These are phyloP conservation scores for Parascedosporium putredinis DNA, from an alignment of 2,329 filamentous ascomycete genomes.

Conservation along the genomic window DNA sequence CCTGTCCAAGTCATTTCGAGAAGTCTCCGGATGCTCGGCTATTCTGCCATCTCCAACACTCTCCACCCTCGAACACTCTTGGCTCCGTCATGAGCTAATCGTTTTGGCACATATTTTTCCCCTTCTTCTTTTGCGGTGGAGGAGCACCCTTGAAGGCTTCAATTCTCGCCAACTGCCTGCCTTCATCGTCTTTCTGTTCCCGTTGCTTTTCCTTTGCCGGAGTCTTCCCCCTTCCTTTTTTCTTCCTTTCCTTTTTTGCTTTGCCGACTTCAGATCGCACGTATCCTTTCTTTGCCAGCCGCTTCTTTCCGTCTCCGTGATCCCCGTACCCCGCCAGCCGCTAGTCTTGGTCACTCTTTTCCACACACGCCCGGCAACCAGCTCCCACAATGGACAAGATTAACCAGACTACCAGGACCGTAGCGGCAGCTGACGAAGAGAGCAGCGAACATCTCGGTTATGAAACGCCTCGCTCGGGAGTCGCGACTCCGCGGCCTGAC, in stretches of 20 bases:
- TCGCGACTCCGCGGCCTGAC: constrained; percentile 89
- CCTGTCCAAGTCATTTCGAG: background rate
- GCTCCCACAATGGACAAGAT: constrained; percentile 30
- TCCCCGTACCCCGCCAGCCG: too few species aligned
- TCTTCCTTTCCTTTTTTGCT: constrained; percentile 11
- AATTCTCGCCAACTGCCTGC: constrained; percentile 9
- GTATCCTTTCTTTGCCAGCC: too few species aligned
- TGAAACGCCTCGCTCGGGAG: constrained; percentile 78
- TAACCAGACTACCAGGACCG: constrained; percentile 45
- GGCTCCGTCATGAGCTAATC: constrained; percentile 30
- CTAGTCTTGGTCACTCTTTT: too few species aligned
- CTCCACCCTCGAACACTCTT: constrained; percentile 21
- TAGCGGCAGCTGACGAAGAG: constrained; percentile 55
- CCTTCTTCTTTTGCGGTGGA: too few species aligned
- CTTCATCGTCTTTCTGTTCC: too few species aligned
- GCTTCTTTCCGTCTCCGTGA: background rate
- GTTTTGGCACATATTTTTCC: background rate
- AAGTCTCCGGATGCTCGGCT: constrained; percentile 8
- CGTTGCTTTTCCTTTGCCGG: too few species aligned
- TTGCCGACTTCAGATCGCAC: too few species aligned
- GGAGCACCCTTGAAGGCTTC: too few species aligned
- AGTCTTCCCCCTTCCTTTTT: too few species aligned
- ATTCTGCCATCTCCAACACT: constrained; percentile 11
- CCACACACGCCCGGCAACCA: background rate
- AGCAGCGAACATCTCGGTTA: constrained; percentile 68